Conservation (phyloP, 805 yeast genomes). For the Spathaspora gorwiae region DNA sequence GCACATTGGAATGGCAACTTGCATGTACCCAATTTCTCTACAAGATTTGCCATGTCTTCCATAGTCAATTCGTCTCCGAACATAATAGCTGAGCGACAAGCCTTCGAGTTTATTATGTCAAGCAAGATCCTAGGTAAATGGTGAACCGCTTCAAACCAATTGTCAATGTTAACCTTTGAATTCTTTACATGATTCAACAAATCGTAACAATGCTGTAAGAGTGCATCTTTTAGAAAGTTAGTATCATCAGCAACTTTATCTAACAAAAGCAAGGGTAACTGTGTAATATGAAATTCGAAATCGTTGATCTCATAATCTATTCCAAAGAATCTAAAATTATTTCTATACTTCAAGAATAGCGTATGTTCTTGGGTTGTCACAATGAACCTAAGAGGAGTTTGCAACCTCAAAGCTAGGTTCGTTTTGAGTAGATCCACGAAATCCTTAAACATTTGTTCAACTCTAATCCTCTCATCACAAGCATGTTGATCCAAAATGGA, state of each 20-base stretch:
- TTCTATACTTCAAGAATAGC: conserved; percentile 9
- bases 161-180: conserved; percentile 33
- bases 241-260: conserved; percentile 24
- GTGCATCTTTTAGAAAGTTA: conserved; percentile 27
- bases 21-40: conserved; percentile 45
- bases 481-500: conserved; percentile 78
- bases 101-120: conserved; percentile 52
- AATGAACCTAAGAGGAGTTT: not conserved
- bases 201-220: conserved; percentile 45
- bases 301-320: conserved; percentile 9
- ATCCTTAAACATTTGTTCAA: conserved; percentile 47
- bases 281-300: conserved; percentile 24
- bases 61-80: conserved; percentile 55
- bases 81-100: conserved; percentile 68
- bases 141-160: conserved; percentile 18
- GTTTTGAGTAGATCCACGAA: conserved; percentile 11
- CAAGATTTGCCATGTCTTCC: conserved; percentile 41
- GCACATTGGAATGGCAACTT: conserved; percentile 73
- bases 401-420: conserved; percentile 10
- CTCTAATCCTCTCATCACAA: conserved; percentile 66
- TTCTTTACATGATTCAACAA: conserved; percentile 27
- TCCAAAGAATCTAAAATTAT: conserved; percentile 16
- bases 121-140: conserved; percentile 47
- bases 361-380: conserved; percentile 5
- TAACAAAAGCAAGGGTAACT: conserved; percentile 42